Percentiles rank a stretch among this genome's conserved stretches.
Evolutionary conservation across 257 asterid species (phyloP).

Genomic region (Salvia hispanica): DNA sequence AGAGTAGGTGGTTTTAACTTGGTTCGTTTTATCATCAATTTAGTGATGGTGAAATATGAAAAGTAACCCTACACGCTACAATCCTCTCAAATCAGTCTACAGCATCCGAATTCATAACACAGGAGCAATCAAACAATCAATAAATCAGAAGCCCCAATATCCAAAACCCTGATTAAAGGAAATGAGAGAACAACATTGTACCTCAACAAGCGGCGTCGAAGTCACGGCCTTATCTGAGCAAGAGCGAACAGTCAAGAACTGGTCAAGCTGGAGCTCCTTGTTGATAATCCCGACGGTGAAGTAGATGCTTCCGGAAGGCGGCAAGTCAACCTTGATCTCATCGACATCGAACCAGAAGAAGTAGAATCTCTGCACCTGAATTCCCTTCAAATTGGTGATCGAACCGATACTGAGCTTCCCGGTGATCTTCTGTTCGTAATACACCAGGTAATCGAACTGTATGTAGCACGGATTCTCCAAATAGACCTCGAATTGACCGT

Average conservation of each 20-base stretch:
- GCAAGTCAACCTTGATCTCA: conserved; percentile 82
- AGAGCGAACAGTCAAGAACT: conserved; percentile 74
- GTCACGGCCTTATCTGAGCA: conserved; percentile 61
- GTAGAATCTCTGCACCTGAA: conserved; percentile 69
- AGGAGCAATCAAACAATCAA: background rate
- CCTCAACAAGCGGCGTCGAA: conserved; percentile 55
- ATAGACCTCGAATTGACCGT: conserved; percentile 71
- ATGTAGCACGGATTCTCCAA: conserved; percentile 70
- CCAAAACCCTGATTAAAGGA: conserved; percentile 6
- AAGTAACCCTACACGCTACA: no score
- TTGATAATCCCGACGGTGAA: conserved; percentile 82
- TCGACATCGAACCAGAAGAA: conserved; percentile 93
- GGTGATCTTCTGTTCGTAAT: conserved; percentile 68
- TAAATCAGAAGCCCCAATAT: background rate
- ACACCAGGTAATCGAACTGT: conserved; percentile 76
- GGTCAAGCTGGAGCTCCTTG: conserved; percentile 76
- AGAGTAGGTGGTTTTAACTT: no score
- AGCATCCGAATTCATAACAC: background rate
- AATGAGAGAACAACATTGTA: conserved; percentile 21
- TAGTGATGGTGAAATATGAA: no score
- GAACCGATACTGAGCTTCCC: conserved; percentile 78
- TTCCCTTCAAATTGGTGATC: conserved; percentile 65
- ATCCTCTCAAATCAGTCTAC: background rate
- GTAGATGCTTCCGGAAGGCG: conserved; percentile 73
- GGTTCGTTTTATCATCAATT: no score